Conservation (phyloP, 495 filamentous ascomycete genomes). For the Aspergillus haitiensis region DNA sequence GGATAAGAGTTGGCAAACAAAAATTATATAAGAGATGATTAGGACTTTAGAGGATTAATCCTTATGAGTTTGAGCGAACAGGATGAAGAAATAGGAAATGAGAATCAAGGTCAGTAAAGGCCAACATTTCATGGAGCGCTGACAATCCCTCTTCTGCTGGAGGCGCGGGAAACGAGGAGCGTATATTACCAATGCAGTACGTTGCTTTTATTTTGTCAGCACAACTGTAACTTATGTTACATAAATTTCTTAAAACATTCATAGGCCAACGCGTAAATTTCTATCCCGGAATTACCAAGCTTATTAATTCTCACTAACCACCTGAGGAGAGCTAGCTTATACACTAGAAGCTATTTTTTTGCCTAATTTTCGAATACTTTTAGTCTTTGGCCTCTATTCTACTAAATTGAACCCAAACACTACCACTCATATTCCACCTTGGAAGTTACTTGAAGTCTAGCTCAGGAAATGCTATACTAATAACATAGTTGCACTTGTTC, state of each 20-base stretch:
- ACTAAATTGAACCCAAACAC: neutral
- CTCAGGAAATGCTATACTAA: neutral
- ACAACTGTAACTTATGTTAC: conserved; percentile 3
- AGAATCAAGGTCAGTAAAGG: conserved; percentile 21
- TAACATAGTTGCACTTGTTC: neutral
- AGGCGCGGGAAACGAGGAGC: conserved; percentile 16
- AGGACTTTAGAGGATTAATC: conserved; percentile 13
- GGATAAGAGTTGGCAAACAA: conserved; percentile 26
- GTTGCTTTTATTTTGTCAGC: conserved; percentile 4
- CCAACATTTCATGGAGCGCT: conserved; percentile 16
- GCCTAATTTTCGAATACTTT: neutral
- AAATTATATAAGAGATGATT: conserved; percentile 15
- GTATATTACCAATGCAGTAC: conserved; percentile 19
- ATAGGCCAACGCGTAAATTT: conserved; percentile 14
- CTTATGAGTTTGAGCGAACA: conserved; percentile 12
- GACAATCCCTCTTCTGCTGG: conserved; percentile 16
- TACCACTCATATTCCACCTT: no score
- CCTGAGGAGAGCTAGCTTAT: neutral
- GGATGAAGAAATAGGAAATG: conserved; percentile 22
- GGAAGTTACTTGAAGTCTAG: no score
- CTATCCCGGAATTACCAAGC: neutral
- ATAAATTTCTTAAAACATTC: conserved; percentile 6
- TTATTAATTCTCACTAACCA: neutral
- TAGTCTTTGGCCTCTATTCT: neutral
- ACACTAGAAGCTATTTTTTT: neutral